Evolutionary conservation across 2,329 filamentous ascomycete genomes (phyloP).

Genomic region (Paracoccidioides brasiliensis): DNA sequence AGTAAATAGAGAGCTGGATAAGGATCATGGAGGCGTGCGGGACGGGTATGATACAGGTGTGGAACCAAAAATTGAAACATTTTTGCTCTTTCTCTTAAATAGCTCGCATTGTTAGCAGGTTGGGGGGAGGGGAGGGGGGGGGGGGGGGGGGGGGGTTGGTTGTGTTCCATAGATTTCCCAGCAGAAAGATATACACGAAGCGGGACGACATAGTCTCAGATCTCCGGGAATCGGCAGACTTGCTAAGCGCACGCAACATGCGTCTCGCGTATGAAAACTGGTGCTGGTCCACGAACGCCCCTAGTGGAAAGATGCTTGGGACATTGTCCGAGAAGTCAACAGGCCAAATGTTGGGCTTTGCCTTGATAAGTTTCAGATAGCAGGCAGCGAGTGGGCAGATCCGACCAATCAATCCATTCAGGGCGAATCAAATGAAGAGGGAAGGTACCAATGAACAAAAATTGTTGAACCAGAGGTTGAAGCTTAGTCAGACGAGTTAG

Average conservation of each 20-base stretch:
- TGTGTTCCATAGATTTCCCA: slow-evolving; percentile 52
- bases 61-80: slow-evolving; percentile 7
- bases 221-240: slow-evolving; percentile 49
- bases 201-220: slow-evolving; percentile 45
- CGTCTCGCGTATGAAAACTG: slow-evolving; percentile 67
- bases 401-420: slow-evolving; percentile 52
- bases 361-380: slow-evolving; percentile 65
- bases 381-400: slow-evolving; percentile 59
- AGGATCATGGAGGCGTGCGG: slow-evolving; percentile 57
- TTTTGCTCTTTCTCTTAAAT: neutral
- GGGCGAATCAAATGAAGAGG: slow-evolving; percentile 28
- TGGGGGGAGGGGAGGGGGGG: too few relatives aligned
- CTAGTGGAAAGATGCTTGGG: slow-evolving; percentile 58
- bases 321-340: slow-evolving; percentile 50
- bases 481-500: slow-evolving; percentile 44
- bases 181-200: slow-evolving; percentile 39
- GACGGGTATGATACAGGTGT: slow-evolving; percentile 57
- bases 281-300: slow-evolving; percentile 64
- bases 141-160: too few relatives aligned
- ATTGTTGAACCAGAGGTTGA: slow-evolving; percentile 40
- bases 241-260: slow-evolving; percentile 44
- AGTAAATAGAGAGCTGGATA: slow-evolving; percentile 49
- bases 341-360: slow-evolving; percentile 58
- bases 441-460: slow-evolving; percentile 22
- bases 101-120: neutral